A percentile compares a stretch with the other conserved stretches of the same genome.
These are phyloP conservation scores for Sarocladium oryzae DNA, from an alignment of 2,329 filamentous ascomycete genomes.

Conservation along the genomic window DNA sequence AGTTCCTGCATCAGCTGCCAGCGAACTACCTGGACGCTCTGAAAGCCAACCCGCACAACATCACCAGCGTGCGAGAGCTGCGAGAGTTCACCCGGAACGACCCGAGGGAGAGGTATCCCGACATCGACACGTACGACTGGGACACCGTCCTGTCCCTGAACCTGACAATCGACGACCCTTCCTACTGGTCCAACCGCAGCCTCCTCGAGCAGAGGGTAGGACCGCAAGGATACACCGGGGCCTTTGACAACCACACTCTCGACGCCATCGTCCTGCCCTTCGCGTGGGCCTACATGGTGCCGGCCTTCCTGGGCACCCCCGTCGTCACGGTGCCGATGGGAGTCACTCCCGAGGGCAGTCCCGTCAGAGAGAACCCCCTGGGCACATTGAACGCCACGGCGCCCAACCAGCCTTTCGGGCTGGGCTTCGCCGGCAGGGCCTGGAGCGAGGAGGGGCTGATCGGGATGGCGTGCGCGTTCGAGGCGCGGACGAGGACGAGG, in stretches of 20 bases:
- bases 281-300: slow-evolving; percentile 35
- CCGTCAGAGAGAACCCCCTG: slow-evolving; percentile 36
- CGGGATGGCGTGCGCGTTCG: slow-evolving; percentile 61
- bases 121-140: slow-evolving; percentile 48
- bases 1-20: slow-evolving; percentile 44
- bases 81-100: slow-evolving; percentile 48
- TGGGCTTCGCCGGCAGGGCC: slow-evolving; percentile 54
- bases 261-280: slow-evolving; percentile 59
- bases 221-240: slow-evolving; percentile 51
- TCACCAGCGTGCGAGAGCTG: slow-evolving; percentile 45
- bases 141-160: slow-evolving; percentile 42
- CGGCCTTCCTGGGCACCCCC: slow-evolving; percentile 52
- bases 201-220: slow-evolving; percentile 40
- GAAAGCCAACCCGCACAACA: slow-evolving; percentile 36
- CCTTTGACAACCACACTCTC: slow-evolving; percentile 47
- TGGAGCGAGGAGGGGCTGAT: slow-evolving; percentile 59
- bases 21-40: slow-evolving; percentile 30
- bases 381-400: slow-evolving; percentile 46
- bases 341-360: slow-evolving; percentile 42
- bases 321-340: slow-evolving; percentile 59
- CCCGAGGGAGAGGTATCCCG: slow-evolving; percentile 49
- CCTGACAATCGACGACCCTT: slow-evolving; percentile 45
- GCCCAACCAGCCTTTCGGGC: slow-evolving; percentile 53
- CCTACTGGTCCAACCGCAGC: slow-evolving; percentile 49
- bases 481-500: slow-evolving; percentile 44